Conservation (phyloP, 768 basidiomycete genomes). For the Lanmaoa pseudosensibilis region DNA sequence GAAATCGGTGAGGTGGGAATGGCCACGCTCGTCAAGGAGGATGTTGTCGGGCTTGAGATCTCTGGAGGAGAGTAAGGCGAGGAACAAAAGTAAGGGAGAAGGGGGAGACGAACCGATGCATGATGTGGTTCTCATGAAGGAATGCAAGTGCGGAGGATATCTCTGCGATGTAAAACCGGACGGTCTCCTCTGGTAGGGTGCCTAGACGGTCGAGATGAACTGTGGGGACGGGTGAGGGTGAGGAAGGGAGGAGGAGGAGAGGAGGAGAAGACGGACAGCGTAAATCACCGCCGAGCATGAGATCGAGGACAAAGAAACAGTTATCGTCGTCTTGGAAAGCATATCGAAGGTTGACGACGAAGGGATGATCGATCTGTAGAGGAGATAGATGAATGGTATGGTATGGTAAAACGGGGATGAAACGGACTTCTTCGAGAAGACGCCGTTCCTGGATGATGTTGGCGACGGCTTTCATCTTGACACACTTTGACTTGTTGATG, state of each 20-base stretch:
- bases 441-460: slow-evolving; percentile 97
- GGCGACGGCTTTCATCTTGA: slow-evolving; percentile 97
- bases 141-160: slow-evolving; percentile 85
- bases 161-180: slow-evolving; percentile 89
- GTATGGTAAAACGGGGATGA: not conserved
- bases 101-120: slow-evolving; percentile 77
- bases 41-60: slow-evolving; percentile 99
- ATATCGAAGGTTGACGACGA: slow-evolving; percentile 91
- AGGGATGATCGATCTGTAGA: slow-evolving; percentile 89
- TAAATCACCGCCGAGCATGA: slow-evolving; percentile 95
- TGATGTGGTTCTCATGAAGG: slow-evolving; percentile 90
- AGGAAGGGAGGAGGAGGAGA: not conserved
- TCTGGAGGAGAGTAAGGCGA: slow-evolving; percentile 39
- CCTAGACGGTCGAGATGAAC: slow-evolving; percentile 88
- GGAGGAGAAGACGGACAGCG: slow-evolving; percentile 59
- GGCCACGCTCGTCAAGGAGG: slow-evolving; percentile 90
- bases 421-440: slow-evolving; percentile 85
- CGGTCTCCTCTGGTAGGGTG: slow-evolving; percentile 70
- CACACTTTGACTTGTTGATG: slow-evolving; percentile 97
- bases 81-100: too few species aligned
- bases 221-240: slow-evolving; percentile 30
- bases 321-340: slow-evolving; percentile 99
- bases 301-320: slow-evolving; percentile 96
- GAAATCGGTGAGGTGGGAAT: slow-evolving; percentile 96
- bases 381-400: not conserved